Conservation (phyloP, 495 filamentous ascomycete species). For the Aspergillus heteromorphus region DNA sequence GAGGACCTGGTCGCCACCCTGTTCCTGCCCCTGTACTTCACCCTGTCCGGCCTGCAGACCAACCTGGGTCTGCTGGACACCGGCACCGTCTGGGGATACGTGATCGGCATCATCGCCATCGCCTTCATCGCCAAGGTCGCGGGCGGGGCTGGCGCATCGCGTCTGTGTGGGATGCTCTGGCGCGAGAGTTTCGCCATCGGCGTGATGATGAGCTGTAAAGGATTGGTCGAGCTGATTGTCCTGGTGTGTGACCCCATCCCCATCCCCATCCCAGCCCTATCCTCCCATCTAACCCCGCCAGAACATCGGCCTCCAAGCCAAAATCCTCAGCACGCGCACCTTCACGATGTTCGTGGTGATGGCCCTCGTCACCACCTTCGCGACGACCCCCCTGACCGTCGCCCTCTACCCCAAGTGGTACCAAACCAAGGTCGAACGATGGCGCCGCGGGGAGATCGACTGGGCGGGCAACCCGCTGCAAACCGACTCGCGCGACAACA, state of each 20-base stretch:
- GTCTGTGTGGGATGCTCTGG: constrained; percentile 76
- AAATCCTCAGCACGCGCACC: constrained; percentile 77
- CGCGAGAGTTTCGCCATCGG: constrained; percentile 90
- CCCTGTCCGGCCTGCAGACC: constrained; percentile 84
- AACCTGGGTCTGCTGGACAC: constrained; percentile 80
- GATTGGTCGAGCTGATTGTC: constrained; percentile 91
- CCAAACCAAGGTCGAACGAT: constrained; percentile 84
- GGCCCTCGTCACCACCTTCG: constrained; percentile 87
- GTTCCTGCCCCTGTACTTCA: constrained; percentile 95
- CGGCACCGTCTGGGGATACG: constrained; percentile 89
- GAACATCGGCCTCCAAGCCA: constrained; percentile 93
- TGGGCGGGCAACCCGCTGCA: constrained; percentile 71
- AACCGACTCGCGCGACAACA: constrained; percentile 30
- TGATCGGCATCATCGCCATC: constrained; percentile 73
- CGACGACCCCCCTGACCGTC: constrained; percentile 78
- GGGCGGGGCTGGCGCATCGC: constrained; percentile 79
- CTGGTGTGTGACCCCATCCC: constrained; percentile 52
- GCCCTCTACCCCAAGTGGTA: constrained; percentile 83
- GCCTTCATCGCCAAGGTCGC: constrained; percentile 84
- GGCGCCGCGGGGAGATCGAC: constrained; percentile 87
- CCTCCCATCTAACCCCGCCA: constrained; percentile 31
- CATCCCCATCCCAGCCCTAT: neutral
- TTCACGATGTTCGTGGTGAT: constrained; percentile 99
- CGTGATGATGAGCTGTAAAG: constrained; percentile 95
- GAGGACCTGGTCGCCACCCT: constrained; percentile 86